Conservation (phyloP, 2,329 filamentous ascomycete species). For the Aureobasidium leucospermi region DNA sequence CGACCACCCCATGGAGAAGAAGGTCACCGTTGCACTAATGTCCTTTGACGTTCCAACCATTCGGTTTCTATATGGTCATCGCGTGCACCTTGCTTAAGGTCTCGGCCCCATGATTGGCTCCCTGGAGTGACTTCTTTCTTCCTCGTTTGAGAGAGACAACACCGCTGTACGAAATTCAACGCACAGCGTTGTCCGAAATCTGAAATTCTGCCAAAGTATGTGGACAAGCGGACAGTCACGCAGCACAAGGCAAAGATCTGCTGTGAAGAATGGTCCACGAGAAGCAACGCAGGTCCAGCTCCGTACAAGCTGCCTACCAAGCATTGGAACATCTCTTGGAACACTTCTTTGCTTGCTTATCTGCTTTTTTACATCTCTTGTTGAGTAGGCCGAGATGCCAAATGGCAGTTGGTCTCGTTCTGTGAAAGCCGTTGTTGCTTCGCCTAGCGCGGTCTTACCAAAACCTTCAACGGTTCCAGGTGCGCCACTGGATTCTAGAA, state of each 20-base stretch:
- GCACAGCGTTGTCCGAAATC: not conserved
- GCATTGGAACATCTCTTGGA: not conserved
- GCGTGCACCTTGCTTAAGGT: not conserved
- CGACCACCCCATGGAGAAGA: slow-evolving; percentile 6
- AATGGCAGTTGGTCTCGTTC: not conserved
- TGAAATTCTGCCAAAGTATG: not conserved
- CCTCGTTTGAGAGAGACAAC: not conserved
- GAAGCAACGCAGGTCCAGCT: too few species aligned
- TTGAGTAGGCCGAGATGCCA: not conserved
- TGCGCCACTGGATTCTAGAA: slow-evolving; percentile 10
- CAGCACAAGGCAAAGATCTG: not conserved
- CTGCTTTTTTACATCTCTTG: not conserved
- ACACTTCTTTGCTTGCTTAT: not conserved
- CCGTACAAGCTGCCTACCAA: not conserved
- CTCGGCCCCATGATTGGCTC: not conserved
- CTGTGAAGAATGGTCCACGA: too few species aligned
- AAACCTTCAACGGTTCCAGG: slow-evolving; percentile 2
- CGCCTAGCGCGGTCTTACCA: slow-evolving; percentile 3
- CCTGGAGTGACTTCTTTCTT: not conserved
- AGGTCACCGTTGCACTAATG: not conserved
- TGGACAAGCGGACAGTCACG: not conserved
- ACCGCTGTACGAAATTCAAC: not conserved
- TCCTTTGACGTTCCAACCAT: not conserved
- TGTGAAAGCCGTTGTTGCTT: not conserved
- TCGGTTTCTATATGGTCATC: not conserved